Conservation (phyloP, 2,329 filamentous ascomycete genomes). For the Ophiostoma ips region DNA sequence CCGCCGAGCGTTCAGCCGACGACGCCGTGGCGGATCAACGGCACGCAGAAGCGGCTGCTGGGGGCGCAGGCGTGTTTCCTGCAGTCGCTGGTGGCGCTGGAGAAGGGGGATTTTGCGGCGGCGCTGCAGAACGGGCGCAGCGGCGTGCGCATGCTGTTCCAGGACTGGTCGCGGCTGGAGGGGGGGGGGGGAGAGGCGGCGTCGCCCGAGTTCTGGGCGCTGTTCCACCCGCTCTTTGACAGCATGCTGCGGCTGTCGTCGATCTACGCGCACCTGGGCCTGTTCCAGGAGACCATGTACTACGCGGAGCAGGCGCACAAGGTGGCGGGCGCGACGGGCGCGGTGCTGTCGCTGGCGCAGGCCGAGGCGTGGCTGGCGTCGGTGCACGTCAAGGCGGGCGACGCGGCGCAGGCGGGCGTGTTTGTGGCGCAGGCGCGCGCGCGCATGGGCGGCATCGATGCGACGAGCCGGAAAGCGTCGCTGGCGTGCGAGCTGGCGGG, state of each 20-base stretch:
- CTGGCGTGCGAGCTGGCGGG: constrained; percentile 43
- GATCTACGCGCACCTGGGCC: constrained; percentile 69
- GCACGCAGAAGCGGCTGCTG: constrained; percentile 5
- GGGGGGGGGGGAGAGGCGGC: constrained; percentile 14
- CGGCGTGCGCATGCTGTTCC: constrained; percentile 40
- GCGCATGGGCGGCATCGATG: constrained; percentile 32
- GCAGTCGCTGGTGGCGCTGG: constrained; percentile 51
- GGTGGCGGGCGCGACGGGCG: constrained; percentile 55
- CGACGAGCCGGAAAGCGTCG: constrained; percentile 29
- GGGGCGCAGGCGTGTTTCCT: constrained; percentile 44
- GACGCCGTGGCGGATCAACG: too few relatives aligned
- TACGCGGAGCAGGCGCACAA: constrained; percentile 75
- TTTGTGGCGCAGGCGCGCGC: constrained; percentile 40
- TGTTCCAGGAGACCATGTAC: constrained; percentile 78
- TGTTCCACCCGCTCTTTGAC: constrained; percentile 60
- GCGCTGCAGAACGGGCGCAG: constrained; percentile 44
- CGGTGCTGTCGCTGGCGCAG: constrained; percentile 42
- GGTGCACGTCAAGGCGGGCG: constrained; percentile 42
- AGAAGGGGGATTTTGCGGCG: constrained; percentile 43
- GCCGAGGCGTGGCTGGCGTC: constrained; percentile 40
- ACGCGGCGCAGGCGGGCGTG: constrained; percentile 42
- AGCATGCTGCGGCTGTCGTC: constrained; percentile 60
- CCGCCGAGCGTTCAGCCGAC: too few relatives aligned
- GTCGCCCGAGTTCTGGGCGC: constrained; percentile 59
- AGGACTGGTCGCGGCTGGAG: constrained; percentile 42